Conservation (phyloP, 2,329 filamentous ascomycete species). For the Phialophora expanda region DNA sequence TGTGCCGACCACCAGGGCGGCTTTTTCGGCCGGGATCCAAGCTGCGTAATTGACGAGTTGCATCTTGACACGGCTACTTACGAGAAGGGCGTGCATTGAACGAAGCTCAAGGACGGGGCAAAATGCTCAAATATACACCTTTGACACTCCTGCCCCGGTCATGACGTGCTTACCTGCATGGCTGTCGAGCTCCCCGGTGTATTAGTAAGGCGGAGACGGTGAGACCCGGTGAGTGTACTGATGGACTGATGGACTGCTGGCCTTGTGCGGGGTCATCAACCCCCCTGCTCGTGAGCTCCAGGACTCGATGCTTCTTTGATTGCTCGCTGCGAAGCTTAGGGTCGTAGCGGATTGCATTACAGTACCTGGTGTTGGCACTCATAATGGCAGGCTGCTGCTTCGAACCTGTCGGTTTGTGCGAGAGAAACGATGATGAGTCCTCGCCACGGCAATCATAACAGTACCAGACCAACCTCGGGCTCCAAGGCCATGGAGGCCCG, state of each 20-base stretch:
- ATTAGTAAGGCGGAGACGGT: slow-evolving; percentile 9
- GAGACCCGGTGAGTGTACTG: not conserved
- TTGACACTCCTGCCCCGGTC: not conserved
- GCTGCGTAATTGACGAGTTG: slow-evolving; percentile 25
- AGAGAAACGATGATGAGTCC: too few species aligned
- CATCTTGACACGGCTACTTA: not conserved
- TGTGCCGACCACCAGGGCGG: slow-evolving; percentile 13
- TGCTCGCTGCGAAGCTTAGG: too few species aligned
- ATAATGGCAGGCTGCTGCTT: too few species aligned
- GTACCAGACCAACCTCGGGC: too few species aligned
- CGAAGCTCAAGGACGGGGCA: not conserved
- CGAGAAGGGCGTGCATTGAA: not conserved
- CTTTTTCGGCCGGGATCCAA: slow-evolving; percentile 21
- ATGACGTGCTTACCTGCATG: slow-evolving; percentile 1
- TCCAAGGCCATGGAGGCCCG: too few species aligned
- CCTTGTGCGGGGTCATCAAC: not conserved
- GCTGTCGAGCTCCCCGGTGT: not conserved
- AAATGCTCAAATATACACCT: not conserved
- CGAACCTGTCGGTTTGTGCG: too few species aligned
- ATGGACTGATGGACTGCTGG: not conserved
- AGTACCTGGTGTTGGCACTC: too few species aligned
- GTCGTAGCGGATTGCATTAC: too few species aligned
- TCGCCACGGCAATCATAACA: too few species aligned
- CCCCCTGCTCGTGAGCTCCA: not conserved
- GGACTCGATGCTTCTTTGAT: too few species aligned